Conservation (phyloP, 371 early-diverging fungal genomes). For the Zancudomyces culisetae region DNA sequence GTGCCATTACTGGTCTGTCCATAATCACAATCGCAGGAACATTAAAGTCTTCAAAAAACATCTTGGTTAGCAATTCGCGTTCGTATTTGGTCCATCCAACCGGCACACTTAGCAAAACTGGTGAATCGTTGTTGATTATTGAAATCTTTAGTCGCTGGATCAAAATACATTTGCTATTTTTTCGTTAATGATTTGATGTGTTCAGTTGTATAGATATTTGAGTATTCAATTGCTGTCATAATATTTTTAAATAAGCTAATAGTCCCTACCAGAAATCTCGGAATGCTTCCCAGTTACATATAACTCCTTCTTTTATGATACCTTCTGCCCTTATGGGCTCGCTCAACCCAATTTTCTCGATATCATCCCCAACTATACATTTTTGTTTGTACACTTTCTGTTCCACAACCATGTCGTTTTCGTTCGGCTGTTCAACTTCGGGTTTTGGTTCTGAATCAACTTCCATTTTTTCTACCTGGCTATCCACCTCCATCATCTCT, state of each 20-base stretch:
- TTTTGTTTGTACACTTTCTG: too few relatives aligned
- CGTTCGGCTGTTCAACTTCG: too few relatives aligned
- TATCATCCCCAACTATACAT: neutral
- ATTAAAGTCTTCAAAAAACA: constrained; percentile 78
- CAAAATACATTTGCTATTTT: constrained; percentile 39
- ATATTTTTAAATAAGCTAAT: neutral
- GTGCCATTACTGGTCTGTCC: constrained; percentile 59
- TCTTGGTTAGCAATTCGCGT: constrained; percentile 58
- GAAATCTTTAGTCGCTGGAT: constrained; percentile 55
- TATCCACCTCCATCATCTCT: too few relatives aligned
- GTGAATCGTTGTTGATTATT: constrained; percentile 50
- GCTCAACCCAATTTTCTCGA: neutral
- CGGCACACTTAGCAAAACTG: constrained; percentile 60
- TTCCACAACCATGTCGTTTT: too few relatives aligned
- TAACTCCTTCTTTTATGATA: constrained; percentile 37
- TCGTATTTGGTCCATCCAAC: constrained; percentile 65
- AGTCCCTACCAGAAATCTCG: constrained; percentile 21
- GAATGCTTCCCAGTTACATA: constrained; percentile 56
- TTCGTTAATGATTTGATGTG: too few relatives aligned
- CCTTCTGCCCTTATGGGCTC: constrained; percentile 12
- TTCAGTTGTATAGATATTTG: too few relatives aligned
- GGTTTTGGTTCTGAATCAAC: too few relatives aligned
- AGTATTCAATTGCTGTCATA: neutral
- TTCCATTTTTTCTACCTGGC: too few relatives aligned
- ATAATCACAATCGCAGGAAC: constrained; percentile 67